Evolutionary conservation across 1,139 yeast genomes (phyloP).

Genomic region (Pichia sp.): DNA sequence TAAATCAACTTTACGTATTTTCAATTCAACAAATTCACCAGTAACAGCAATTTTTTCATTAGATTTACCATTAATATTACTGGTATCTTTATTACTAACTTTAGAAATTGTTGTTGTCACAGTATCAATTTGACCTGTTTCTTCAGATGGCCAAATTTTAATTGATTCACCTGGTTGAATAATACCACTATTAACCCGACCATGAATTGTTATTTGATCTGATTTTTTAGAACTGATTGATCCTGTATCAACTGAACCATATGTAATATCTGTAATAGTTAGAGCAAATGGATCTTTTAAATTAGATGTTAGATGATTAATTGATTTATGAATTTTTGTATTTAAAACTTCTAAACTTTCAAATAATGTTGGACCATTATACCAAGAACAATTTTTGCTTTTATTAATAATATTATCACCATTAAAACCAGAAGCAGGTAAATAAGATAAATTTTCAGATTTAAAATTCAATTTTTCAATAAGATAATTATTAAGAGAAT

Average conservation of each 20-base stretch:
- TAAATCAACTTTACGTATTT: constrained; percentile 40
- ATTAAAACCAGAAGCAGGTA: constrained; percentile 81
- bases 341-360: constrained; percentile 42
- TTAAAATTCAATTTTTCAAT: constrained; percentile 46
- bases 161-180: constrained; percentile 75
- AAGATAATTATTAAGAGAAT: constrained; percentile 46
- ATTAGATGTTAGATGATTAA: constrained; percentile 2
- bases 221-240: constrained; percentile 20
- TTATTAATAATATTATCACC: constrained; percentile 72
- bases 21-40: constrained; percentile 65
- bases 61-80: constrained; percentile 26
- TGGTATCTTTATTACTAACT: constrained; percentile 18
- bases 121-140: constrained; percentile 38
- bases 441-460: constrained; percentile 46
- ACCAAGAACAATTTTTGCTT: constrained; percentile 31
- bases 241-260: constrained; percentile 23
- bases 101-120: constrained; percentile 26
- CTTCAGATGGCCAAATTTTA: constrained; percentile 50
- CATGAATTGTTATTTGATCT: constrained; percentile 48
- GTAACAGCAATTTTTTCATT: constrained; percentile 43
- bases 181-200: constrained; percentile 70
- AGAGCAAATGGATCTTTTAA: constrained; percentile 36
- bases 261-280: constrained; percentile 43
- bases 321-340: constrained; percentile 6
- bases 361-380: constrained; percentile 50